Evolutionary conservation across 257 asterid species (phyloP), one percentile per base, ranked within the genome.

Genomic region (Penstemon eatonii): DNA sequence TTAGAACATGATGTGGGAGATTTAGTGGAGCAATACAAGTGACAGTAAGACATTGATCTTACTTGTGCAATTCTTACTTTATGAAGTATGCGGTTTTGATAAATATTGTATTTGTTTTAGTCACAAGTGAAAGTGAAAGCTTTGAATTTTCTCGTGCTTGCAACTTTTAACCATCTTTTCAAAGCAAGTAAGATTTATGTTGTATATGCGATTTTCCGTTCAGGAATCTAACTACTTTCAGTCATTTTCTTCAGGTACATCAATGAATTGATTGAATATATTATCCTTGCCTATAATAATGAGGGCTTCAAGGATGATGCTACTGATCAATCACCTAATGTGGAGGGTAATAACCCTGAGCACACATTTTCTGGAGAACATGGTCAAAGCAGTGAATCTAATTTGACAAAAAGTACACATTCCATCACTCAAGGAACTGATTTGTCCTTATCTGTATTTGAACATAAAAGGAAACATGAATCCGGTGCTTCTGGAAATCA

Each of bases 261-360:
- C 67, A 94, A 91, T 83, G 95, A 94, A 79, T 80, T 94, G 90
- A 80, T 94, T 71, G 99, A 94, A 80, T 83, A 70, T 66, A 80
- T 91, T 79, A 69, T 87, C 74, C 87, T 85, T 74, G 86, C 93
- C 63, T 77, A 77, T 76, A 79, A 85, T 70, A 84, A 74, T 70
- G 88, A 82, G 73, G 95, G 82, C 67, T 70, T 60, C 68, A 75
- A 73, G 69, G 89, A 80, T 59, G 77, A 52, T 41, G 67, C 68
- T 13, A 57, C 73, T 57, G 86, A 79, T 39, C 83, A 80, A 67
- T 74, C 83, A 18, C 72, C 87, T 67, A 76, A 76, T 68, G 72
- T 11, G 49, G 80, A 80, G 71, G 70, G 46, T 75, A 82, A 76
- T 42, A 74, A 70, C 67, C 79, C 46, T 56, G 85, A 83, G 52